phyloP scores from a whole-genome alignment of 2,329 filamentous ascomycete genomes.

The Lachnellula subtilissima region DNA sequence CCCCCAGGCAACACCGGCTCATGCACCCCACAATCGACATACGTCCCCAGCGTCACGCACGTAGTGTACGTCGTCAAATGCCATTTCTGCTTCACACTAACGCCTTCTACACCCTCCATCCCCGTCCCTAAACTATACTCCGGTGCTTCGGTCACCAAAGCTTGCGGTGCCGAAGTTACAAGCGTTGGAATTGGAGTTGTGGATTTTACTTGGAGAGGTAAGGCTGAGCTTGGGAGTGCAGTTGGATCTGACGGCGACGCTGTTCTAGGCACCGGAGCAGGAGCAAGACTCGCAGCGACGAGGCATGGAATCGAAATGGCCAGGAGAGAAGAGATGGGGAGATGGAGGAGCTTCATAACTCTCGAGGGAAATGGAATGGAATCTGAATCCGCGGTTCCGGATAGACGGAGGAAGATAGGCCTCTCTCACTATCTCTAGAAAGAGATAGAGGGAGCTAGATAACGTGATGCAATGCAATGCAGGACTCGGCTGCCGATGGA shows the following conservation, averaged over 20 bases:
- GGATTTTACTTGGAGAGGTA: not conserved
- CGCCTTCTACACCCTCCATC: not conserved
- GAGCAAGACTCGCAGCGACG: not conserved
- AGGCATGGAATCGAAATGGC: not conserved
- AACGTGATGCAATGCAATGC: slow-evolving; percentile 1
- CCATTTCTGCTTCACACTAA: slow-evolving; percentile 22
- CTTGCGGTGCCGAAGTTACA: not conserved
- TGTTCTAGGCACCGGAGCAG: not conserved
- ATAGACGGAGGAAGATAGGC: not conserved
- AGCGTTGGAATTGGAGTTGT: not conserved
- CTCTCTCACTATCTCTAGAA: not conserved
- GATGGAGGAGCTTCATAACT: not conserved
- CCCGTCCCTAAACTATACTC: slow-evolving; percentile 1
- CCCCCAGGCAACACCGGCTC: slow-evolving; percentile 27
- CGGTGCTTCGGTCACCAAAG: slow-evolving; percentile 14
- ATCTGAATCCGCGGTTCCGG: no score
- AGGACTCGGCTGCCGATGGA: not conserved
- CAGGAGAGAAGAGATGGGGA: not conserved
- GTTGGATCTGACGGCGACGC: slow-evolving; percentile 1
- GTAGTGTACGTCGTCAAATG: slow-evolving; percentile 29
- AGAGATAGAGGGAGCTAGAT: not conserved
- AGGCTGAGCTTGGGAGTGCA: not conserved
- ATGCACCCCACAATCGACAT: slow-evolving; percentile 26
- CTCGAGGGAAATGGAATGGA: not conserved
- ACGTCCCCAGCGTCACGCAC: slow-evolving; percentile 21